Conservation (phyloP, 169 alveolate genomes). For the Besnoitia besnoiti region DNA sequence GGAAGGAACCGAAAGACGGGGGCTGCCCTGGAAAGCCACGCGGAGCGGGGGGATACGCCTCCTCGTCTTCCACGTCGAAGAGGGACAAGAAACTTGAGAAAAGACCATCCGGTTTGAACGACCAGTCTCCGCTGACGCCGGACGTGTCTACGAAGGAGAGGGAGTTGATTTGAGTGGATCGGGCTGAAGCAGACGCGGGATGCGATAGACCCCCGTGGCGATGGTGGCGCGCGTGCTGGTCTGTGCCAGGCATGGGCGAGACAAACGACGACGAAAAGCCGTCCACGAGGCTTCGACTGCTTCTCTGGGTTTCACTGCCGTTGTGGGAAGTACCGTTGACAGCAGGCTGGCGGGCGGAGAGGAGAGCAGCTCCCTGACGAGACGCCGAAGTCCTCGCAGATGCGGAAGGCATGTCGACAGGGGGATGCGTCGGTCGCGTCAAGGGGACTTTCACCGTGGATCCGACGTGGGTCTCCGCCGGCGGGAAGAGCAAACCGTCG, state of each 20-base stretch:
- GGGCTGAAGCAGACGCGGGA: neutral
- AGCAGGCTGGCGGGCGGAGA: neutral
- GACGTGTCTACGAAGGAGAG: neutral
- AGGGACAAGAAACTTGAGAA: constrained; percentile 8
- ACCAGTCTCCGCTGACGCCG: constrained; percentile 19
- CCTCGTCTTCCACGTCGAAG: constrained; percentile 17
- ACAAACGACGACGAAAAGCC: too few relatives aligned
- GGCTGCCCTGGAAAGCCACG: constrained; percentile 28
- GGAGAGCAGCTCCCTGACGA: neutral
- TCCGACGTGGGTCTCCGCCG: neutral
- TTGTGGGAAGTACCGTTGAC: too few relatives aligned
- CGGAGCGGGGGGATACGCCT: constrained; percentile 15
- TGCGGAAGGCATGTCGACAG: neutral
- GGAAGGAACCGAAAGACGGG: neutral
- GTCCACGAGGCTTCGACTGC: too few relatives aligned
- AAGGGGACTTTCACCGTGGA: neutral
- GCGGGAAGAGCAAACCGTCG: neutral
- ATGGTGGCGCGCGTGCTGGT: neutral
- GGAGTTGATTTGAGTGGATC: neutral
- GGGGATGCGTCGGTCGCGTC: too few relatives aligned
- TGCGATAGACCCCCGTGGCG: neutral
- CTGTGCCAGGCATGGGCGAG: neutral
- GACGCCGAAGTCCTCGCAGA: neutral
- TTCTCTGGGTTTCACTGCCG: too few relatives aligned
- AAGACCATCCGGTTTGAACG: constrained; percentile 26